phyloP scores from a whole-genome alignment of 495 filamentous ascomycete genomes.

The Schizothecium vesticola region DNA sequence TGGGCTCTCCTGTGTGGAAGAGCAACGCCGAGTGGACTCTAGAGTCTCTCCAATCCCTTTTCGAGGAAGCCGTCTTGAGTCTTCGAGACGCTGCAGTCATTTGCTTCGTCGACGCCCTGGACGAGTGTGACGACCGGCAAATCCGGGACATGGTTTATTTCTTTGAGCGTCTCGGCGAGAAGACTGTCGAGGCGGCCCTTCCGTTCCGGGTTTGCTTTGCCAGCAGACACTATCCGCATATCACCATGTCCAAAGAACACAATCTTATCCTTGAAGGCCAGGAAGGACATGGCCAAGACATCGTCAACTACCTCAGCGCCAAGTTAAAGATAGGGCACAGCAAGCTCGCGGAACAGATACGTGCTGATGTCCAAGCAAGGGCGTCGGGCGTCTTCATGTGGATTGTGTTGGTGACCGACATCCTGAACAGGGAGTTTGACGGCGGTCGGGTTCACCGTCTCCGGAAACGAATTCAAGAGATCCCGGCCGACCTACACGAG shows the following conservation, averaged over 20 bases:
- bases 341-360: constrained; percentile 25
- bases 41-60: constrained; percentile 4
- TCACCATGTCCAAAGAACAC: constrained; percentile 30
- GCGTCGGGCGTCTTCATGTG: constrained; percentile 44
- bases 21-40: constrained; percentile 17
- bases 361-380: constrained; percentile 29
- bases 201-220: constrained; percentile 38
- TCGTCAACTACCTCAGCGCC: constrained; percentile 17
- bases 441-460: constrained; percentile 10
- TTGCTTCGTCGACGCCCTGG: constrained; percentile 39
- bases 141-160: constrained; percentile 30
- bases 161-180: constrained; percentile 28
- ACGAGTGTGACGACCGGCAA: constrained; percentile 33
- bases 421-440: constrained; percentile 32
- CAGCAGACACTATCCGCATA: constrained; percentile 47
- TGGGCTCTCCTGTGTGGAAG: constrained; percentile 5
- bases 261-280: constrained; percentile 18
- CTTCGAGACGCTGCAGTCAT: constrained; percentile 12
- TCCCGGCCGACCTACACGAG: constrained; percentile 25
- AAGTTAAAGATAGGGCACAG: constrained; percentile 13
- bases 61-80: constrained; percentile 20
- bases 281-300: constrained; percentile 15
- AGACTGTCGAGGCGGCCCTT: constrained; percentile 3
- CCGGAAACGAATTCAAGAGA: constrained; percentile 18
- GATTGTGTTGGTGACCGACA: constrained; percentile 39